phyloP scores from a whole-genome alignment of 441 rosid species.

The Jatropha podagrica region DNA sequence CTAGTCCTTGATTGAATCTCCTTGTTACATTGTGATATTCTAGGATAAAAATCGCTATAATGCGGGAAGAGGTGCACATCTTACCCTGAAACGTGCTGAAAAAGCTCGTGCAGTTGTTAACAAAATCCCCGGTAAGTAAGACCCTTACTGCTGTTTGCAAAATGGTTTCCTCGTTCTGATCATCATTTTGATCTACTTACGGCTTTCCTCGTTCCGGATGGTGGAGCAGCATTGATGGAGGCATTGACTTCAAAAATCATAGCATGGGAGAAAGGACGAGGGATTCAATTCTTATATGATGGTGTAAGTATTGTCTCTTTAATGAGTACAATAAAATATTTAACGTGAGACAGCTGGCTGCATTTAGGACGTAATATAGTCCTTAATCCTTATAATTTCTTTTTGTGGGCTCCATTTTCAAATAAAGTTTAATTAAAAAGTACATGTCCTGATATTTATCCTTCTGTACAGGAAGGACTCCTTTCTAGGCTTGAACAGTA shows the following conservation, averaged over 20 bases:
- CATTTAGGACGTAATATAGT: background rate
- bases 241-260: slow-evolving; percentile 52
- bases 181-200: background rate
- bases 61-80: slow-evolving; percentile 94
- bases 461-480: slow-evolving; percentile 50
- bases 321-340: background rate
- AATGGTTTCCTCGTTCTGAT: background rate
- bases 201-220: slow-evolving; percentile 5
- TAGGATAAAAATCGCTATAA: slow-evolving; percentile 85
- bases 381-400: background rate
- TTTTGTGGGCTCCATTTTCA: background rate
- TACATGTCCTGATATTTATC: background rate
- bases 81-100: slow-evolving; percentile 83
- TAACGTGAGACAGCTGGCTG: background rate
- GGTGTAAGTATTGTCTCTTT: slow-evolving; percentile 58
- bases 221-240: slow-evolving; percentile 68
- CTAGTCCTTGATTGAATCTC: slow-evolving; percentile 18
- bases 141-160: background rate
- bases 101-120: slow-evolving; percentile 67
- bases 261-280: slow-evolving; percentile 83
- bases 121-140: slow-evolving; percentile 72
- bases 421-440: background rate
- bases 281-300: slow-evolving; percentile 65
- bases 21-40: slow-evolving; percentile 16
- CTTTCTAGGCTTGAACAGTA: slow-evolving; percentile 70